Base-by-base conservation (phyloP, 306 rosid species). In the Casuarina glauca region DNA sequence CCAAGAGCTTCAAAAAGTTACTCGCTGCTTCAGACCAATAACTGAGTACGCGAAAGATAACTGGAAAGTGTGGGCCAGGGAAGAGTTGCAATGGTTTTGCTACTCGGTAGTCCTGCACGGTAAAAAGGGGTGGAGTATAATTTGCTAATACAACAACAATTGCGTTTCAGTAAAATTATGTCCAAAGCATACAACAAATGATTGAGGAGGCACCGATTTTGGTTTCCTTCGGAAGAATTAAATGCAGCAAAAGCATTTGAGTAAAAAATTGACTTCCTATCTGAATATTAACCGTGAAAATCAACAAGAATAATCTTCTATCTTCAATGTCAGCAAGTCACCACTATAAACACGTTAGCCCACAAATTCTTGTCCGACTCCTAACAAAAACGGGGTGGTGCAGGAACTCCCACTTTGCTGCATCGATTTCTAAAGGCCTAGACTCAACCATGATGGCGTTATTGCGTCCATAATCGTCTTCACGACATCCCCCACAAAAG, bases 401-500 rank as follows among this genome's bases (percentile, higher is more conserved):
- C 38, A 78, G 64, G 70, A 72, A 36, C 63, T 42, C 77, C 75
- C 76, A 12, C 75, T 12, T 12, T 53, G 46, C 55, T 76, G 74
- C 61, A 75, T 79, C 51, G 67, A 78, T 61, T 64, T 75, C 93
- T 91, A 87, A 60, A 90, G 91, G 43, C 87, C 89, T 78, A 91
- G 88, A 62, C 87, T 73, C 85, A 88, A 81, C 94, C 97, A 91
- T 32, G 80, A 82, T 42, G 89, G 70, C 62, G 79, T 72, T 84
- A 55, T 86, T 26, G 85, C 51, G 63, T 90, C 95, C 83, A 87
- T 80, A 75, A 93, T 74, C 83, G 76, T 90, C 88, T 87, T 86
- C 85, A 91, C 96, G 74, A 90, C 91, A 2, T 85, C 89, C 57
- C 80, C 82, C 43, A 93, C 90, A 38, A 88, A 93, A 75, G 87